Base-by-base conservation (phyloP, 768 basidiomycete genomes). In the Leccinellum albellum region DNA sequence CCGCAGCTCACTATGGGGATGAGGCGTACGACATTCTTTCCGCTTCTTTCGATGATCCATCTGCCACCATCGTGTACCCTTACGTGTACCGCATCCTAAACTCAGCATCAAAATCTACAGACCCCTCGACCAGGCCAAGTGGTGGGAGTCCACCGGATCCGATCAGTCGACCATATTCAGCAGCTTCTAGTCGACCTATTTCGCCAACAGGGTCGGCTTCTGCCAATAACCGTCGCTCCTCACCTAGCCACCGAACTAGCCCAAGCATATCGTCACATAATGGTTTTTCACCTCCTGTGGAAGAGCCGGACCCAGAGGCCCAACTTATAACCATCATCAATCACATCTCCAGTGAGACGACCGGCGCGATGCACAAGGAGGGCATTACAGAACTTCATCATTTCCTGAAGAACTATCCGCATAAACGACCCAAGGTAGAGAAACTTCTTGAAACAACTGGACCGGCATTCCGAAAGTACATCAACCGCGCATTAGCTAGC, bases 51-150 rank as follows among this genome's bases (percentile, higher is more conserved):
- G 95, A 96, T 62, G 92, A 94, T 69, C 90, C 94, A n/a, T 95
- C 94, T 6, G 92, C 91, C n/a, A 94, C 92, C 8, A 95, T 95
- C 61, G 94, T 96, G 20, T 96, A 96, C 69, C 92, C 93, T 29
- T 97, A 96, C 64, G 93, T 97, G 44, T 94, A 92, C 70, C 85
- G 93, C 32, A 94, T 95, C 56, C 78, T 95, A 26, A 94, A 94
- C 66, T 84, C 91, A 2, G 79, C 74, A 51, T 72, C 82, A 17
- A 77, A 78, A 49, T 70, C 73, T 20, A 78, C 80, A 24, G 73
- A 69, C 20, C 65, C 72, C 32, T 51, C 60, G 28, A n/a, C 60
- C 52, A 64, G 66, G 52, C 29, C 63, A 33, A 56, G 62, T 51
- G 58, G 62, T 50, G 60, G 64, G 48, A 65, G 69, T 44, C 64